Evolutionary conservation across 306 rosid genomes (phyloP), one percentile per base, ranked within the genome.

Genomic region (Prosopis cineraria): DNA sequence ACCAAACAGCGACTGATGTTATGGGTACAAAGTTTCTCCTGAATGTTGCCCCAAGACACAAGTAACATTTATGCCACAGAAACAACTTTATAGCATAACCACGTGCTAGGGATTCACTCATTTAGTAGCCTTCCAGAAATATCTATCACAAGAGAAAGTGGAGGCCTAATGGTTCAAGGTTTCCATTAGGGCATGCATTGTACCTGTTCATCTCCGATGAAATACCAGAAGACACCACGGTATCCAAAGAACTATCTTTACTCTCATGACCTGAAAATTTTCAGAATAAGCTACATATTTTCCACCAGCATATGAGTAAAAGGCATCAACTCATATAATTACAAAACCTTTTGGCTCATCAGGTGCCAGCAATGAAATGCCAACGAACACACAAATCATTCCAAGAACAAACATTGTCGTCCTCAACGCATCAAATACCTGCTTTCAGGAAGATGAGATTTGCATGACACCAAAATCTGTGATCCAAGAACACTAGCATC

Each of bases 321-420:
- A 74, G 48, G 48, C 55, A 72, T 74, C 31, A 33, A 76, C 73
- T 3, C 2, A 9, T 16, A 70, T 4, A 25, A 70, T 55, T 45
- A 70, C 76, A 78, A 43, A 85, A 95, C 99, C 99, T 90, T 88
- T 95, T 11, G 97, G 55, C 29, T 95, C 99, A 78, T 95, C 99
- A 36, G 99, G 99, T 59, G 99, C 99, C 82, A 95, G 87, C 82
- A 95, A 87, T 76, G 96, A 89, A 87, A 95, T 95, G 84, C 99
- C 99, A 78, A 90, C 59, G 37, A 95, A 95, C 80, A 95, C 99
- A 40, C 89, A 95, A 86, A 85, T 72, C 96, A 93, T 86, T 69
- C 99, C 99, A 33, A 93, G 85, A 81, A 93, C 67, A 83, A 95
- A 95, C 99, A 95, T 95, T 33, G 99, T 91, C 11, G 98, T 95